Conservation (phyloP, 2,329 filamentous ascomycete species). For the Monilinia fructicola region DNA sequence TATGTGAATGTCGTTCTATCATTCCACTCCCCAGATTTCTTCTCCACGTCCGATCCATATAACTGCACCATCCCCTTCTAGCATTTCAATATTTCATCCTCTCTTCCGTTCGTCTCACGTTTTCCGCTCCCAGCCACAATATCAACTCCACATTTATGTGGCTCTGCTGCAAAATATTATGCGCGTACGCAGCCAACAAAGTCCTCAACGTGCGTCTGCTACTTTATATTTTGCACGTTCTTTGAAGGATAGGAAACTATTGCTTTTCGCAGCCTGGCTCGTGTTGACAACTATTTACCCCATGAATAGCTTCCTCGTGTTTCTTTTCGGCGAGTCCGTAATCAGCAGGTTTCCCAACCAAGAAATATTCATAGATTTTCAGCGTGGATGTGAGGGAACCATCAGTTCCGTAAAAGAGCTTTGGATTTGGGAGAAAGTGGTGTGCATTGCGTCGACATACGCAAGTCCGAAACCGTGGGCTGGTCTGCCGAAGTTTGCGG, state of each 20-base stretch:
- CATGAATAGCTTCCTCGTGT: constrained; percentile 36
- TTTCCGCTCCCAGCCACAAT: neutral
- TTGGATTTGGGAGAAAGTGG: constrained; percentile 53
- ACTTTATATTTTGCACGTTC: constrained; percentile 3
- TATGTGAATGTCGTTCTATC: too few species aligned
- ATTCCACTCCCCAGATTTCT: constrained; percentile 43
- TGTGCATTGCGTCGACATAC: constrained; percentile 55
- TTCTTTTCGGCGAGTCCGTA: constrained; percentile 40
- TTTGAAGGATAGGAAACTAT: constrained; percentile 11
- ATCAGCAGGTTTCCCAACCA: constrained; percentile 39
- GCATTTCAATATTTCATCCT: constrained; percentile 33
- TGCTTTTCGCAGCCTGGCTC: neutral
- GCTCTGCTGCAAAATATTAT: neutral
- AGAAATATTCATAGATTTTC: constrained; percentile 44
- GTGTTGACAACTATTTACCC: neutral
- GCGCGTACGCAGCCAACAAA: neutral
- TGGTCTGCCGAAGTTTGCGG: constrained; percentile 55
- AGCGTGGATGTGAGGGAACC: constrained; percentile 49
- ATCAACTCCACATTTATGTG: neutral
- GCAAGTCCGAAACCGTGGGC: constrained; percentile 52
- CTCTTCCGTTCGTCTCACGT: too few species aligned
- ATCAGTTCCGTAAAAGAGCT: constrained; percentile 46
- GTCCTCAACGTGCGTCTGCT: neutral
- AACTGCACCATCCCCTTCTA: constrained; percentile 43
- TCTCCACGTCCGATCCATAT: constrained; percentile 43